These are phyloP conservation scores for Lasiodiplodia hormozganensis DNA, from an alignment of 2,329 filamentous ascomycete genomes.

Conservation along the genomic window DNA sequence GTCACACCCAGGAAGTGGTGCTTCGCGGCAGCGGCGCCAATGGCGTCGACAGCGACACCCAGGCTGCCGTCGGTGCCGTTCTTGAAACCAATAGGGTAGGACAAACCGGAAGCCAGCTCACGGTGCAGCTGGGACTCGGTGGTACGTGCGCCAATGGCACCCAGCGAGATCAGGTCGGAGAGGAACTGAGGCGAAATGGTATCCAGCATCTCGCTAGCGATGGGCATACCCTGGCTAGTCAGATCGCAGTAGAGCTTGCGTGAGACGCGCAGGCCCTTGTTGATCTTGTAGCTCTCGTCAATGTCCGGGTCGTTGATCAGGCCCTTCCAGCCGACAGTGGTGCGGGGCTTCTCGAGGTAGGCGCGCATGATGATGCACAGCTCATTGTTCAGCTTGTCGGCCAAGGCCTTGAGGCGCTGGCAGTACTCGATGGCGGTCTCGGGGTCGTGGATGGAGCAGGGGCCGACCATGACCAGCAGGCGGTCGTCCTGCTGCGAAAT, in stretches of 20 bases:
- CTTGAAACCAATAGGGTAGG: conserved; percentile 99
- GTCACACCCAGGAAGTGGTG: conserved; percentile 99
- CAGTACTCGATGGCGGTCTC: conserved; percentile 88
- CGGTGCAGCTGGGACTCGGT: conserved; percentile 97
- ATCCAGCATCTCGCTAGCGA: conserved; percentile 97
- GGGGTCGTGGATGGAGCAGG: conserved; percentile 97
- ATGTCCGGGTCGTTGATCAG: conserved; percentile 99
- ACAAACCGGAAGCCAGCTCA: conserved; percentile 91
- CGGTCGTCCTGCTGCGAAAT: conserved; percentile 83
- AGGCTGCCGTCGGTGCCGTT: conserved; percentile 96
- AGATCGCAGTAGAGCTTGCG: conserved; percentile 92
- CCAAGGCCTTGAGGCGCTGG: conserved; percentile 74
- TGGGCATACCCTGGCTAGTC: conserved; percentile 86
- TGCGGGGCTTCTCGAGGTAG: conserved; percentile 98
- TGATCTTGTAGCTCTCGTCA: conserved; percentile 96
- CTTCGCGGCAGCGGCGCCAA: conserved; percentile 77
- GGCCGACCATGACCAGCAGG: conserved; percentile 91
- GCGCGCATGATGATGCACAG: conserved; percentile 96
- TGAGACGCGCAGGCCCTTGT: conserved; percentile 94
- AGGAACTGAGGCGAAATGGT: conserved; percentile 99
- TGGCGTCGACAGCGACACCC: conserved; percentile 91
- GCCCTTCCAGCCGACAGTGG: conserved; percentile 98
- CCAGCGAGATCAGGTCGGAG: conserved; percentile 92
- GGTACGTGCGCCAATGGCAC: conserved; percentile 93
- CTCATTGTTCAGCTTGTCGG: conserved; percentile 81